These are phyloP conservation scores for Candida berthetii DNA, from an alignment of 805 yeast genomes.

Conservation along the genomic window DNA sequence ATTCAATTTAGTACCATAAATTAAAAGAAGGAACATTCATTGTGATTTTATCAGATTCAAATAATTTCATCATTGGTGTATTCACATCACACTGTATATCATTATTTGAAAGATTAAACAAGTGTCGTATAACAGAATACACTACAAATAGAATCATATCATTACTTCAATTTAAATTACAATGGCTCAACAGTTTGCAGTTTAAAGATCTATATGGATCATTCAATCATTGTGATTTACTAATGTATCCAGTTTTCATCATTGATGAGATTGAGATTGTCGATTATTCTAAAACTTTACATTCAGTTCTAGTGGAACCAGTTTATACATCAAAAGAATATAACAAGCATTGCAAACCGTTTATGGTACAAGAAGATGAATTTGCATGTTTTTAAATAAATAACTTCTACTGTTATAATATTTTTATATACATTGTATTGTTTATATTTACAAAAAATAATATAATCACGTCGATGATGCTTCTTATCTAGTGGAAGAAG, in stretches of 20 bases:
- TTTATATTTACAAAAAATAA: neutral
- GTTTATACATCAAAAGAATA: constrained; percentile 5
- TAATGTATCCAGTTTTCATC: constrained; percentile 1
- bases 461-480: too few species aligned
- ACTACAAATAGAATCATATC: constrained; percentile 3
- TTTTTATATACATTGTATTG: neutral
- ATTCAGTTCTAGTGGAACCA: constrained; percentile 3
- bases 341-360: constrained; percentile 2
- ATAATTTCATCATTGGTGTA: constrained; percentile 3
- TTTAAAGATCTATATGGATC: too few species aligned
- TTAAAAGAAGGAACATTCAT: constrained; percentile 3
- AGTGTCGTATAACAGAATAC: constrained; percentile 9
- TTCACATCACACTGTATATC: constrained; percentile 2
- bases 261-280: constrained; percentile 6
- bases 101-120: constrained; percentile 6
- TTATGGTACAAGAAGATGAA: constrained; percentile 1
- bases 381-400: neutral
- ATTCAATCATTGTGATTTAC: neutral
- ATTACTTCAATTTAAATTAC: constrained; percentile 1
- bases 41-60: constrained; percentile 6
- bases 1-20: constrained; percentile 3
- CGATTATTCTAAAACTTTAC: constrained; percentile 6
- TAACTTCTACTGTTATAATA: too few species aligned
- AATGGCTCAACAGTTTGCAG: constrained; percentile 4
- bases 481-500: neutral